Evolutionary conservation across 805 yeast genomes (phyloP).

Genomic region (Deakozyma indianensis): DNA sequence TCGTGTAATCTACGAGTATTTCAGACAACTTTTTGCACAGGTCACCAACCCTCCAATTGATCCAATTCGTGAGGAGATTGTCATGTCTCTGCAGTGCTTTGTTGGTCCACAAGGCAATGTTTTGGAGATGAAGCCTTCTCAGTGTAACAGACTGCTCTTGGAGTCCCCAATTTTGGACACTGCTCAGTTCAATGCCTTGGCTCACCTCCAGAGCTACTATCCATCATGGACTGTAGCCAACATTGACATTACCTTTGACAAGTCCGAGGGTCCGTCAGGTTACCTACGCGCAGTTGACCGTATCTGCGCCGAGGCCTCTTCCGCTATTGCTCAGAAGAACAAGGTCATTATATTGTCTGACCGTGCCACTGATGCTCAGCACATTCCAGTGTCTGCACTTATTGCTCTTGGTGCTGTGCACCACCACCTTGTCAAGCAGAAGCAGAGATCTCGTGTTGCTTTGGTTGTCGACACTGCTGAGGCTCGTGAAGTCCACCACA

Average conservation of each 20-base stretch:
- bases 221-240: conserved; percentile 76
- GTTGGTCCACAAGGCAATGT: conserved; percentile 98
- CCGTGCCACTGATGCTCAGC: conserved; percentile 39
- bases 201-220: conserved; percentile 55
- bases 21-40: conserved; percentile 92
- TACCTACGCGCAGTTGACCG: conserved; percentile 75
- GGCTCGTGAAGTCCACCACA: conserved; percentile 94
- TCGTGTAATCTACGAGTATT: conserved; percentile 77
- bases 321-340: conserved; percentile 62
- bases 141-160: conserved; percentile 77
- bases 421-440: conserved; percentile 88
- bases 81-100: conserved; percentile 93
- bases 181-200: conserved; percentile 60
- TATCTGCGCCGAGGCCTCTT: conserved; percentile 74
- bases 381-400: conserved; percentile 73
- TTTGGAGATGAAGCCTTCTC: conserved; percentile 81
- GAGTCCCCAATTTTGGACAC: conserved; percentile 70
- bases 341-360: conserved; percentile 72
- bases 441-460: conserved; percentile 92
- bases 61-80: conserved; percentile 92
- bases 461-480: conserved; percentile 86
- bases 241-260: conserved; percentile 81
- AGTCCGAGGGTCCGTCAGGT: conserved; percentile 72
- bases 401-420: conserved; percentile 96
- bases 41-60: conserved; percentile 98